phyloP scores from a whole-genome alignment of 2,329 filamentous ascomycete species.

The Corinectria fuckeliana region DNA sequence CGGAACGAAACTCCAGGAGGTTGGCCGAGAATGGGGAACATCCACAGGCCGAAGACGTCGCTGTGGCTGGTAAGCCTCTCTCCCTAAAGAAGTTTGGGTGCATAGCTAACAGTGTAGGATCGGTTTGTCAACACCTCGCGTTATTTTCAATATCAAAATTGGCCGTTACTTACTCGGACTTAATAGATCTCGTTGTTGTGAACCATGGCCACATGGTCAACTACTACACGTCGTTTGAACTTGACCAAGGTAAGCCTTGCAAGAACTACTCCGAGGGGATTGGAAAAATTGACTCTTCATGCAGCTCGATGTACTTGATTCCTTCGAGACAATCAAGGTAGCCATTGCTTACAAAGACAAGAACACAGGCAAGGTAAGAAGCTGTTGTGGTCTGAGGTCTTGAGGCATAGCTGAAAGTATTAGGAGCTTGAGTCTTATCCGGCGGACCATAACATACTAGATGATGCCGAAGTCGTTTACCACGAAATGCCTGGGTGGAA shows the following conservation, averaged over 20 bases:
- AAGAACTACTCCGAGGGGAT: background rate
- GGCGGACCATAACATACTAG: slow-evolving; percentile 51
- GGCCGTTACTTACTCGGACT: slow-evolving; percentile 36
- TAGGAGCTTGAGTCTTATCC: slow-evolving; percentile 64
- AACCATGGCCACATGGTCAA: slow-evolving; percentile 68
- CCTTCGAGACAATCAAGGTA: slow-evolving; percentile 71
- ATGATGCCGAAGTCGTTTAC: slow-evolving; percentile 66
- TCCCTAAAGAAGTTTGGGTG: background rate
- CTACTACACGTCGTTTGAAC: slow-evolving; percentile 63
- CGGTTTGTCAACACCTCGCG: slow-evolving; percentile 14
- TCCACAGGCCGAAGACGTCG: slow-evolving; percentile 12
- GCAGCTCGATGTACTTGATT: slow-evolving; percentile 74
- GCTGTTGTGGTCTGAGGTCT: background rate
- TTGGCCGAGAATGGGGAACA: slow-evolving; percentile 47
- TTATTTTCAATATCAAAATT: background rate
- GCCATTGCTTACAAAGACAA: slow-evolving; percentile 63
- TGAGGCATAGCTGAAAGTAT: background rate
- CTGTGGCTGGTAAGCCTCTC: slow-evolving; percentile 6
- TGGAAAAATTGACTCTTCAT: background rate
- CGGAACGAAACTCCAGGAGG: slow-evolving; percentile 37
- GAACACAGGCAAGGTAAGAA: slow-evolving; percentile 2
- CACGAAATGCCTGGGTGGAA: slow-evolving; percentile 72
- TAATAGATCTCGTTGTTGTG: slow-evolving; percentile 68
- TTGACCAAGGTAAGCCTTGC: slow-evolving; percentile 7
- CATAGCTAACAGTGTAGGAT: slow-evolving; percentile 3